Base-by-base conservation (phyloP, 2,329 filamentous ascomycete species). In the Colletotrichum sp. region DNA sequence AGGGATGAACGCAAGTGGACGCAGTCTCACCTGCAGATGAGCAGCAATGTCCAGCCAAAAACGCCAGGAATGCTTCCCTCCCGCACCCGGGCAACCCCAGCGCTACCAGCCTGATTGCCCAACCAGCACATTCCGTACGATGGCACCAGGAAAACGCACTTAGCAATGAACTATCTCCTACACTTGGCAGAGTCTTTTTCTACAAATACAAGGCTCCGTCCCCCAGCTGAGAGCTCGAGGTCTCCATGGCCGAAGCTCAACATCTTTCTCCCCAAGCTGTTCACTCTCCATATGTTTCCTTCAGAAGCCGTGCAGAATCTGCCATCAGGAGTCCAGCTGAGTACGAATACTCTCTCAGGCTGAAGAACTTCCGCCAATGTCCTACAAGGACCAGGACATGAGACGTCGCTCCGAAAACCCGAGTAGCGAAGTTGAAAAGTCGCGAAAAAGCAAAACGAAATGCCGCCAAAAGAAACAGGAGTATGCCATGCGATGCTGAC, bases 401-500 rank as follows among this genome's bases (percentile, higher is more conserved):
- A 52, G 32, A 16, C 48, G 38, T 65, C 66, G 52, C 30, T 30
- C 52, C n/a, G 16, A 38, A 36, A 30, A 30, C 24, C 26, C 12
- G 26, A 24, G 12, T 30, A 26, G 21, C 28, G 32, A 66, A 61
- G 61, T 60, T 26, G 61, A 30, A 26, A 61, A 61, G 61, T 60
- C 56, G 61, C 28, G 55, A 56, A 60, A 62, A 38, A 58, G 32
- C 64, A 75, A 34, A 30, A 65, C 52, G 56, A 61, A 68, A 52
- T 73, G 56, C 70, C 62, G 64, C 64, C 73, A 32, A 68, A 72
- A 73, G 43, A 43, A 67, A 75, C 62, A 43, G 36, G 26, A 75
- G 48, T 65, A 70, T 75, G 60, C 74, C 72, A 73, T 74, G 74
- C 74, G 32, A 76, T 76, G 74, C 73, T 70, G 71, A 75, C 70